These are phyloP conservation scores for Pythium monospermum DNA, from an alignment of 352 stramenopile species.

Conservation along the genomic window DNA sequence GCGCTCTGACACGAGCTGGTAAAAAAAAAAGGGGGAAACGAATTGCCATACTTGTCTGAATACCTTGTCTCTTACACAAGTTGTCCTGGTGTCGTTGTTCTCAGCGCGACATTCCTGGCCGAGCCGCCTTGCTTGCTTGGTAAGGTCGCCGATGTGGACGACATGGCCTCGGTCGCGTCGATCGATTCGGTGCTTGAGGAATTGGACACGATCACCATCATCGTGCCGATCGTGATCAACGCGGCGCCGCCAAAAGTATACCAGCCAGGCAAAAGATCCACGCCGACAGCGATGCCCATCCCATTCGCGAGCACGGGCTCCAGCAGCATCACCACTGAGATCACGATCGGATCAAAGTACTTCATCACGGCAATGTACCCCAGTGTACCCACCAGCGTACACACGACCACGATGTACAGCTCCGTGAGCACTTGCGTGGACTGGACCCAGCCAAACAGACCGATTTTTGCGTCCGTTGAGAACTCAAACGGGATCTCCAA, in stretches of 20 bases:
- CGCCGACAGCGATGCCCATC: constrained; percentile 66
- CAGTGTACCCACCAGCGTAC: constrained; percentile 79
- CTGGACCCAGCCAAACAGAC: constrained; percentile 84
- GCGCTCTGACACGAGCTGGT: no score
- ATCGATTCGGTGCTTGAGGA: constrained; percentile 76
- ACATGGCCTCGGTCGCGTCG: constrained; percentile 76
- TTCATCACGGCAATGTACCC: constrained; percentile 89
- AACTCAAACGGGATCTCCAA: constrained; percentile 64
- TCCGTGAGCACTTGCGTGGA: constrained; percentile 61
- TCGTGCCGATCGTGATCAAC: constrained; percentile 64
- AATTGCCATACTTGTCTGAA: no score
- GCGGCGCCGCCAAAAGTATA: constrained; percentile 61
- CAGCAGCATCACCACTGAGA: constrained; percentile 87
- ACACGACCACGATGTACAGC: constrained; percentile 83
- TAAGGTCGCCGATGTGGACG: constrained; percentile 34
- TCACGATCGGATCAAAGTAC: constrained; percentile 89
- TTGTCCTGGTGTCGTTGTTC: constrained; percentile 18
- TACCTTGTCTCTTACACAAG: constrained; percentile 24
- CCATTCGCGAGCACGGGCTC: constrained; percentile 76
- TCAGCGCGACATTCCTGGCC: constrained; percentile 18
- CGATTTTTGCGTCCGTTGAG: constrained; percentile 60
- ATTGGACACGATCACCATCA: constrained; percentile 71
- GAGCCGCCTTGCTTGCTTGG: constrained; percentile 34
- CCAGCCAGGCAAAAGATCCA: constrained; percentile 71
- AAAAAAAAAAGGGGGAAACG: no score